Evolutionary conservation across 2,329 filamentous ascomycete species (phyloP), one percentile per base, ranked within the genome.

Genomic region (Gaeumannomyces sp.): DNA sequence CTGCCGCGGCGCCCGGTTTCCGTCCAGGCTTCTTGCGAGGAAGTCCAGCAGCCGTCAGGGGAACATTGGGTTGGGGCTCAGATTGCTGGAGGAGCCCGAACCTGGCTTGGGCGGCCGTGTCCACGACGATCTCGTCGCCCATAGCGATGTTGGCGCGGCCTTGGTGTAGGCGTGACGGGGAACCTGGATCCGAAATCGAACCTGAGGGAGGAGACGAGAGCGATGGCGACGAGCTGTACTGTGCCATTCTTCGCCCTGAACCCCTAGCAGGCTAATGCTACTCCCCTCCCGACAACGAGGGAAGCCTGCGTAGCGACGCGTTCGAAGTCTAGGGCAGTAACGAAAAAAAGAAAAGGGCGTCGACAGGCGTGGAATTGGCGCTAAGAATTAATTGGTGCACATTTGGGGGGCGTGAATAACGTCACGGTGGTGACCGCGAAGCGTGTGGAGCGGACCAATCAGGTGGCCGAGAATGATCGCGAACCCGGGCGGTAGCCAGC

Each of bases 1-100:
- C 73, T 56, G 71, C 67, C 6, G 76, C 81, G 66, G 78, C 84
- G 72, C 82, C 89, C 71, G 86, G 85, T 72, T 89, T 89, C 62
- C 86, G 82, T 28, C 85, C 86, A 27, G 86, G 85, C 76, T 89
- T 89, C 76, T 87, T 87, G 5, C 85, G 77, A 0, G 85, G 84
- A 8, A 85, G 72, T 14, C 85, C 85, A 63, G 84, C 84, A 31
- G 84, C 84, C 0, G 84, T 87, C 63, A 87, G 75, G 67, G 78
- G 80, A 33, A 82, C 80, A 69, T 59, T 58, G 16, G 50, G 27
- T 19, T 57, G 61, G 22, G 61, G 53, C 3, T 45, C 35, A 19
- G 62, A 25, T 31, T 69, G 68, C 61, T 73, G 71, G 67, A 74
- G 70, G 58, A 76, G 71, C 57, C 73, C 70, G 38, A 76, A 77